These are phyloP conservation scores for Chytriomyces hyalinus DNA, from an alignment of 192 early-diverging fungal species.

Conservation along the genomic window DNA sequence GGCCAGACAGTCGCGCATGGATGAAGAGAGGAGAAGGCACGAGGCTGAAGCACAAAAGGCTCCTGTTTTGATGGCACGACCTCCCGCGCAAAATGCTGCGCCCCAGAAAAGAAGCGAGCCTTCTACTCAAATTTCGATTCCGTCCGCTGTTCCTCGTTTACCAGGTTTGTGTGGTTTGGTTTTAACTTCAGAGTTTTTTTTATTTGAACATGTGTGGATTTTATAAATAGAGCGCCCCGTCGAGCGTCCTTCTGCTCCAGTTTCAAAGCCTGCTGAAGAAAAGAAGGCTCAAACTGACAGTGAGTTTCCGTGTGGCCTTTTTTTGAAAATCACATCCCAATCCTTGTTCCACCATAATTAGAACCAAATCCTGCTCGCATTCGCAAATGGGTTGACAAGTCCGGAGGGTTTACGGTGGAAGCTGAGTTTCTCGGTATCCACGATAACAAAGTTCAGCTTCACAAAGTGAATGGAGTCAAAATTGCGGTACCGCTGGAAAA, in stretches of 20 bases:
- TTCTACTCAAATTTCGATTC: slow-evolving; percentile 17
- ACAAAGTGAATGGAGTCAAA: slow-evolving; percentile 93
- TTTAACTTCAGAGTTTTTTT: neutral
- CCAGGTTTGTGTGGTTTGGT: neutral
- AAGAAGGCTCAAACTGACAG: slow-evolving; percentile 31
- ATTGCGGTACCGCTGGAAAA: slow-evolving; percentile 92
- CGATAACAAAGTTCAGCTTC: slow-evolving; percentile 89
- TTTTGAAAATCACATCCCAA: neutral
- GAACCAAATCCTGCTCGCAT: slow-evolving; percentile 69
- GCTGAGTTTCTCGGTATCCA: slow-evolving; percentile 80
- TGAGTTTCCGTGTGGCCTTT: slow-evolving; percentile 8
- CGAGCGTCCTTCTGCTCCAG: slow-evolving; percentile 38
- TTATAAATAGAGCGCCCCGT: slow-evolving; percentile 29
- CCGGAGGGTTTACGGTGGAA: slow-evolving; percentile 90
- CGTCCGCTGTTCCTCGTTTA: slow-evolving; percentile 36
- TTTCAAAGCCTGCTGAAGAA: slow-evolving; percentile 30
- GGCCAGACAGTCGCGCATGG: slow-evolving; percentile 23
- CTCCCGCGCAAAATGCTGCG: slow-evolving; percentile 12
- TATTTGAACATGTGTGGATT: neutral
- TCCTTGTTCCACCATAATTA: slow-evolving; percentile 12
- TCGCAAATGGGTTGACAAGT: slow-evolving; percentile 91
- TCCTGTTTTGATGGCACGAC: slow-evolving; percentile 26
- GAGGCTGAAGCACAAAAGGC: slow-evolving; percentile 8
- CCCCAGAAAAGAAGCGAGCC: slow-evolving; percentile 17
- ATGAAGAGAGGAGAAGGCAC: slow-evolving; percentile 35